These are phyloP conservation scores for Linum usitatissimum DNA, from an alignment of 345 rosid species.

Conservation along the genomic window DNA sequence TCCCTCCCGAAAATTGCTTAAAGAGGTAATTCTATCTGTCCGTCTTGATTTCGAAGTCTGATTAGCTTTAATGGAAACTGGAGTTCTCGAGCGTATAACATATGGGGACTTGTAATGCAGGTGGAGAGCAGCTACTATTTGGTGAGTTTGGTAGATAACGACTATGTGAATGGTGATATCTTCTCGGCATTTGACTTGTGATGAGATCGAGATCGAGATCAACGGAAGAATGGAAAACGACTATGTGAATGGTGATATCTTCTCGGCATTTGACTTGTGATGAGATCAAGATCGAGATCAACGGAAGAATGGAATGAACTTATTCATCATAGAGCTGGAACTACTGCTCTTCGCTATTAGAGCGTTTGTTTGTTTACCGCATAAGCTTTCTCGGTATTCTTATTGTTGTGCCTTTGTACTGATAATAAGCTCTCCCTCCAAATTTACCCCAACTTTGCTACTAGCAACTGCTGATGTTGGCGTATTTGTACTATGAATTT, in stretches of 20 bases:
- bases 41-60: neutral
- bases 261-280: constrained; percentile 53
- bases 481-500: too few species aligned
- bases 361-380: too few species aligned
- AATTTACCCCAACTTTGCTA: too few species aligned
- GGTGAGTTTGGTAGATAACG: constrained; percentile 91
- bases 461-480: too few species aligned
- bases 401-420: too few species aligned
- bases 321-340: too few species aligned
- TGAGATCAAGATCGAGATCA: neutral
- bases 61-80: neutral
- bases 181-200: constrained; percentile 54
- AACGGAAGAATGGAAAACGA: too few species aligned
- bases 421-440: too few species aligned
- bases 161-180: constrained; percentile 53
- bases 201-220: constrained; percentile 5
- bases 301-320: too few species aligned
- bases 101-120: constrained; percentile 30
- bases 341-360: too few species aligned
- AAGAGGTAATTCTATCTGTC: constrained; percentile 43
- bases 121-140: constrained; percentile 62
- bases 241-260: constrained; percentile 56
- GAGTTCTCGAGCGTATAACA: too few species aligned
- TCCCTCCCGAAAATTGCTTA: constrained; percentile 48
- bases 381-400: too few species aligned